A percentile compares a stretch with the other conserved stretches of the same genome.
phyloP scores from a whole-genome alignment of 768 basidiomycete species.

The Hericium alpestre region DNA sequence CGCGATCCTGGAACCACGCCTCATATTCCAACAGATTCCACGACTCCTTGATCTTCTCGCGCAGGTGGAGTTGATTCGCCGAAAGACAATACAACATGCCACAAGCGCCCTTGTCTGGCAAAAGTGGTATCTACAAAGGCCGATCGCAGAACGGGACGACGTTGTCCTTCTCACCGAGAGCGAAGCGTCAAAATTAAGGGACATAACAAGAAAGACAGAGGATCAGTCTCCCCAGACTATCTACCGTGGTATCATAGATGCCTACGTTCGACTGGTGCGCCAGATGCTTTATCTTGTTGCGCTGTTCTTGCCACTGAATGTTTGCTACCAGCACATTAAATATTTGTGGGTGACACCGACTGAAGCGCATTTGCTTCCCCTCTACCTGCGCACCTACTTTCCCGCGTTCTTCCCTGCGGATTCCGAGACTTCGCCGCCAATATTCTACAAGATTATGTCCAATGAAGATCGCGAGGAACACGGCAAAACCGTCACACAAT shows the following conservation, averaged over 20 bases:
- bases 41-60: constrained; percentile 9
- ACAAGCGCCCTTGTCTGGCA: too few relatives aligned
- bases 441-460: background rate
- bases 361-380: too few relatives aligned
- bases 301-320: background rate
- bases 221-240: background rate
- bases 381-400: too few relatives aligned
- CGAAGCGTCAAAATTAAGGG: background rate
- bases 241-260: background rate
- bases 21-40: constrained; percentile 6
- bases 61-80: constrained; percentile 9
- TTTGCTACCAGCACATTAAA: background rate
- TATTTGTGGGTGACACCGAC: background rate
- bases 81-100: background rate
- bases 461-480: background rate
- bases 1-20: too few relatives aligned
- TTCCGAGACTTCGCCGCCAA: background rate
- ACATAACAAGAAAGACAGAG: constrained; percentile 6
- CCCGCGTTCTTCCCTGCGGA: background rate
- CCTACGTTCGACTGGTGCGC: background rate
- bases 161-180: too few relatives aligned
- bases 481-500: background rate
- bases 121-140: too few relatives aligned
- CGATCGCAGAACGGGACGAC: too few relatives aligned
- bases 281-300: background rate